These are phyloP conservation scores for Pythium phragmitis DNA, from an alignment of 352 stramenopile genomes.

Conservation along the genomic window DNA sequence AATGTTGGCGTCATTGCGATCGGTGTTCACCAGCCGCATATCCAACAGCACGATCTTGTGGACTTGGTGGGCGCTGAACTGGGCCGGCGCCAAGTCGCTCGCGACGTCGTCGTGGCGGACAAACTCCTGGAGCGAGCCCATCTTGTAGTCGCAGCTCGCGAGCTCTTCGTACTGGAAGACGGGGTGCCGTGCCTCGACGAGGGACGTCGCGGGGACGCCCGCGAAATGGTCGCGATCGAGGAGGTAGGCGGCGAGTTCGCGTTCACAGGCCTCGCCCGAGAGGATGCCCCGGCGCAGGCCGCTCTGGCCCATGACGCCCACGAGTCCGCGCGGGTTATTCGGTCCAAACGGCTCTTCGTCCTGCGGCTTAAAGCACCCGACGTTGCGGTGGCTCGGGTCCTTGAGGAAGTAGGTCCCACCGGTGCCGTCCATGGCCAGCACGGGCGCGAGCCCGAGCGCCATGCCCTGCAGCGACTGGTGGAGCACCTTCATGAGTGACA, in stretches of 20 bases:
- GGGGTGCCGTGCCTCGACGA: conserved; percentile 71
- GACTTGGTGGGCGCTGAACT: conserved; percentile 91
- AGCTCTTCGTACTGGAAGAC: conserved; percentile 75
- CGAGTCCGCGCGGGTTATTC: conserved; percentile 96
- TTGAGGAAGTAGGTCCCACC: conserved; percentile 99
- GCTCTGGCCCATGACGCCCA: conserved; percentile 77
- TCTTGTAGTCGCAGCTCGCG: conserved; percentile 82
- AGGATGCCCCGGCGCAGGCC: conserved; percentile 91
- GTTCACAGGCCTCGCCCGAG: conserved; percentile 95
- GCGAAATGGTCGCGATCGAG: conserved; percentile 91
- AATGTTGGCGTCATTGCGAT: conserved; percentile 98
- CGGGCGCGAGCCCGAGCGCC: conserved; percentile 89
- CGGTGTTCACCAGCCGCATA: conserved; percentile 97
- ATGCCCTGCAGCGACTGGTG: conserved; percentile 89
- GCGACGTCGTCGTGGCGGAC: conserved; percentile 93
- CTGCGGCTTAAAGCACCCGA: conserved; percentile 97
- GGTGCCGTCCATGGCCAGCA: conserved; percentile 94
- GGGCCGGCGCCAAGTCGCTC: conserved; percentile 91
- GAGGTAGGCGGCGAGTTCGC: conserved; percentile 97
- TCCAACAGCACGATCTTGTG: conserved; percentile 99
- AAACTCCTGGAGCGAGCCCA: conserved; percentile 97
- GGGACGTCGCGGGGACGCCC: conserved; percentile 73
- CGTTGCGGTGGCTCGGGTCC: conserved; percentile 90
- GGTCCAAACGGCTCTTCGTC: conserved; percentile 98
- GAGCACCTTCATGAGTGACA: conserved; percentile 81